Evolutionary conservation across 305 asterid genomes (phyloP).

Genomic region (Ruellia speciosa): DNA sequence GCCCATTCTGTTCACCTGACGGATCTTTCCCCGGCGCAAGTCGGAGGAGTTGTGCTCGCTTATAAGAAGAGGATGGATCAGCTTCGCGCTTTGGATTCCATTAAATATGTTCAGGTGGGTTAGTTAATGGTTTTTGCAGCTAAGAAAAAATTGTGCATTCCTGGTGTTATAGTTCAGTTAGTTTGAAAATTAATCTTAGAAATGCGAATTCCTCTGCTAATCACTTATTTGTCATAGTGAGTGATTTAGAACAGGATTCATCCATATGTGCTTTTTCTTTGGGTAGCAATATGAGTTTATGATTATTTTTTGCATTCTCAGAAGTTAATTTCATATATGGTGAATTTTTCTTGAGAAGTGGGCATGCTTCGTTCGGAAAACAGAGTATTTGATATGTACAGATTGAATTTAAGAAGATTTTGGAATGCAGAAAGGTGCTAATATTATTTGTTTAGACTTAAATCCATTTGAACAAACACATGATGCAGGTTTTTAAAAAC

Average conservation of each 20-base stretch:
- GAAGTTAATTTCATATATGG: background rate
- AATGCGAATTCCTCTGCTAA: no score
- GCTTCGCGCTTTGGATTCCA: conserved; percentile 41
- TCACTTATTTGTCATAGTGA: no score
- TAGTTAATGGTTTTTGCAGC: background rate
- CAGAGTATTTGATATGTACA: no score
- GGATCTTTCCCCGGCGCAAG: conserved; percentile 48
- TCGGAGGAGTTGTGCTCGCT: conserved; percentile 67
- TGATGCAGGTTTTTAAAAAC: conserved; percentile 69
- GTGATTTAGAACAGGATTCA: no score
- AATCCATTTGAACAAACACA: background rate
- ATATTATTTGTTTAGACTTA: background rate
- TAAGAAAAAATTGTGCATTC: background rate
- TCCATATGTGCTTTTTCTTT: no score
- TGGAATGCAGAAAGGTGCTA: background rate
- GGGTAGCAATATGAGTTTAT: no score
- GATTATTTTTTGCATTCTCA: background rate
- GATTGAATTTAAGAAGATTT: no score
- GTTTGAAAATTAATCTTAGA: no score
- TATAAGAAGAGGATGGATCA: conserved; percentile 59
- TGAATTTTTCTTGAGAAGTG: background rate
- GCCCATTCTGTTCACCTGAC: conserved; percentile 53
- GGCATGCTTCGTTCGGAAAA: no score
- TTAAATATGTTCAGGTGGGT: conserved; percentile 69
- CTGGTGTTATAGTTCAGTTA: background rate